Evolutionary conservation across 2,329 filamentous ascomycete species (phyloP).

Genomic region (Cladosporium sp.): DNA sequence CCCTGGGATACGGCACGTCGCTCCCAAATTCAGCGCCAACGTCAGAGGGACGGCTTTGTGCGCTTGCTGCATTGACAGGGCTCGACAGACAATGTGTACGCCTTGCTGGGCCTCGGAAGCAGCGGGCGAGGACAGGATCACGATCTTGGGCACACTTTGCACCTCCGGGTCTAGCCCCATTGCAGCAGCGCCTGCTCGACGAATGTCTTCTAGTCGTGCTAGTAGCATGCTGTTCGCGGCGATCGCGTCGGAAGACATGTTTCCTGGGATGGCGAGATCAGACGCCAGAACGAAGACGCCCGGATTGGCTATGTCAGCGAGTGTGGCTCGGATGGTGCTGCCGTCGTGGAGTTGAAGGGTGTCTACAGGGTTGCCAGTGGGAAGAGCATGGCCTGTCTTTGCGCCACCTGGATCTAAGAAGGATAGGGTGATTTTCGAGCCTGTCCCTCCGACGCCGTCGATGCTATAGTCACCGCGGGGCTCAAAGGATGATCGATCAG

Average conservation of each 20-base stretch:
- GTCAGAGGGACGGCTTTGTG: conserved; percentile 43
- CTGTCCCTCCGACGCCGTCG: conserved; percentile 60
- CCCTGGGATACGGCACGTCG: conserved; percentile 32
- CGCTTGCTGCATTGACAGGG: conserved; percentile 42
- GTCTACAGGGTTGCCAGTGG: conserved; percentile 56
- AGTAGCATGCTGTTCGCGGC: conserved; percentile 48
- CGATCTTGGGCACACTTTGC: conserved; percentile 60
- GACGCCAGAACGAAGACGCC: conserved; percentile 57
- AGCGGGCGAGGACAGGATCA: conserved; percentile 43
- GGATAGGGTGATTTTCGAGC: conserved; percentile 54
- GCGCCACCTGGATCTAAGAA: conserved; percentile 61
- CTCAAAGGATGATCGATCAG: conserved; percentile 38
- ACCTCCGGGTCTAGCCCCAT: conserved; percentile 56
- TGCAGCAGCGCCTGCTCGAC: conserved; percentile 51
- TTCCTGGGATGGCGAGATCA: conserved; percentile 49
- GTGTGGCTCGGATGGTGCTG: conserved; percentile 48
- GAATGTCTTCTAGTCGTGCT: conserved; percentile 53
- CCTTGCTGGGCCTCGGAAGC: conserved; percentile 12
- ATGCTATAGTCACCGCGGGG: conserved; percentile 54
- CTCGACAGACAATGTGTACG: conserved; percentile 39
- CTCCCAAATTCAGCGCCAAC: conserved; percentile 39
- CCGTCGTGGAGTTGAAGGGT: conserved; percentile 34
- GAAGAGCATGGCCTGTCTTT: conserved; percentile 58
- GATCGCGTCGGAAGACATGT: conserved; percentile 53
- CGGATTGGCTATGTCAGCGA: conserved; percentile 62